Percentiles rank a stretch among this genome's conserved stretches.
These are phyloP conservation scores for Mentha longifolia DNA, from an alignment of 257 asterid species.

Conservation along the genomic window DNA sequence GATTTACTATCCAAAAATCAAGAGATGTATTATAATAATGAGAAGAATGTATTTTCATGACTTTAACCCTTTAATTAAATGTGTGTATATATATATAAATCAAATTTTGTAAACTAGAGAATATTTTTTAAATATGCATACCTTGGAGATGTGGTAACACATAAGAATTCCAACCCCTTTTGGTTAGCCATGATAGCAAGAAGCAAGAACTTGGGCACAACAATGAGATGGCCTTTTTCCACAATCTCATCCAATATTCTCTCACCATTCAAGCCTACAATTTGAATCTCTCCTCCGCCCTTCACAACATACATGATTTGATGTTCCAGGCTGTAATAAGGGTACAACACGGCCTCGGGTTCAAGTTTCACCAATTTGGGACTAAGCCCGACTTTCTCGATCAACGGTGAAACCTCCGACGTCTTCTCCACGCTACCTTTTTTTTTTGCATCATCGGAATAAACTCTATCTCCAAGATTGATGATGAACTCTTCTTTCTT, in stretches of 20 bases:
- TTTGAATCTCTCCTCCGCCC: conserved; percentile 46
- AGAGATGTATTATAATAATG: too few relatives aligned
- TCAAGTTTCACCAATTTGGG: conserved; percentile 37
- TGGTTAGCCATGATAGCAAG: conserved; percentile 31
- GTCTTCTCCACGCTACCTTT: too few relatives aligned
- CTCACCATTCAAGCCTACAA: conserved; percentile 43
- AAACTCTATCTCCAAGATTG: conserved; percentile 2
- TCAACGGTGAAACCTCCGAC: conserved; percentile 14
- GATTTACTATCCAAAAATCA: too few relatives aligned
- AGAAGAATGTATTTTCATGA: too few relatives aligned
- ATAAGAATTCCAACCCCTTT: conserved; percentile 44
- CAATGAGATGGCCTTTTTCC: conserved; percentile 39
- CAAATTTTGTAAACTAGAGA: too few relatives aligned
- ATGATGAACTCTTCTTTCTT: neutral
- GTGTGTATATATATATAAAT: too few relatives aligned
- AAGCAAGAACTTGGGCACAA: conserved; percentile 51
- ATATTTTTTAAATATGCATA: neutral
- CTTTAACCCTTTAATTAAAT: too few relatives aligned
- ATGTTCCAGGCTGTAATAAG: conserved; percentile 33
- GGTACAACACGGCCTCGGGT: conserved; percentile 22
- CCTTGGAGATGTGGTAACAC: conserved; percentile 44
- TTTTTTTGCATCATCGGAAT: too few relatives aligned
- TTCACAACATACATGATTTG: conserved; percentile 34
- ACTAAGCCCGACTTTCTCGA: conserved; percentile 36
- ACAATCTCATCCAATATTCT: conserved; percentile 35